Conservation (phyloP, 352 stramenopile species). For the Globisporangium splendens region DNA sequence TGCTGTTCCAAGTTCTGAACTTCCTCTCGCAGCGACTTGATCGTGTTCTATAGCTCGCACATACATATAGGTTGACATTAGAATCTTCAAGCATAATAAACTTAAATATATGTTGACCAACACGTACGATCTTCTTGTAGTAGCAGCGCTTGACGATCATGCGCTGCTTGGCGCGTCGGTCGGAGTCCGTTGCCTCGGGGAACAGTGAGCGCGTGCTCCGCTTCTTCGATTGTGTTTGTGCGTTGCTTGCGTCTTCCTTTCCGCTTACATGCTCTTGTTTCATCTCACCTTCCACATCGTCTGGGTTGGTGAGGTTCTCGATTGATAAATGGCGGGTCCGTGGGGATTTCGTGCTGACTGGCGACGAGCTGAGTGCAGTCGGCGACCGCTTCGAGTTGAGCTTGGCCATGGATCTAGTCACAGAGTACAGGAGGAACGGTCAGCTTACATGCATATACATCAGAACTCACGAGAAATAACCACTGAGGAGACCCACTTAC, state of each 20-base stretch:
- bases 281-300: constrained; percentile 10
- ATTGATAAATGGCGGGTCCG: constrained; percentile 11
- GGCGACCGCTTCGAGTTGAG: constrained; percentile 17
- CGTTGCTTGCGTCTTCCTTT: background rate
- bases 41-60: constrained; percentile 42
- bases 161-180: constrained; percentile 59
- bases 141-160: constrained; percentile 73
- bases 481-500: constrained; percentile 2
- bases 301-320: constrained; percentile 15
- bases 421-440: background rate
- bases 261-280: constrained; percentile 9
- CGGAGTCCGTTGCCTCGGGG: constrained; percentile 36
- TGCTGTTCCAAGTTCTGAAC: constrained; percentile 32
- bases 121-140: constrained; percentile 80
- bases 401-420: constrained; percentile 15
- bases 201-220: constrained; percentile 45
- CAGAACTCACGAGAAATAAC: background rate
- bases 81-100: background rate
- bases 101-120: background rate
- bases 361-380: constrained; percentile 11
- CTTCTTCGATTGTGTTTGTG: constrained; percentile 25
- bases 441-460: background rate
- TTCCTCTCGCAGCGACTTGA: constrained; percentile 60
- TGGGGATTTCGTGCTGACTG: background rate
- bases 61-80: background rate